Conservation (phyloP, 768 basidiomycete genomes). For the Boletus fagicola region DNA sequence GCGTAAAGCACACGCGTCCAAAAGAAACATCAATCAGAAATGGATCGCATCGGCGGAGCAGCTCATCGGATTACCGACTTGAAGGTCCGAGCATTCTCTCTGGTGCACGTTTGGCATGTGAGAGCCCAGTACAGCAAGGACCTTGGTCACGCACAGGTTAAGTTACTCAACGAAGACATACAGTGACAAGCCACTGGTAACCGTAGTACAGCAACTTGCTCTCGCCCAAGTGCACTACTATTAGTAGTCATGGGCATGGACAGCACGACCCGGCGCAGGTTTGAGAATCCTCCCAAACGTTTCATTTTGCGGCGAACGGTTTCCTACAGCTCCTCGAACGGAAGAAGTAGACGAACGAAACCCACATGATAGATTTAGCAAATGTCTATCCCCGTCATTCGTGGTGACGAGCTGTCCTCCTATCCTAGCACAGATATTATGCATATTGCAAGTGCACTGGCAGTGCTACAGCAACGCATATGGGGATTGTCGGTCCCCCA, state of each 20-base stretch:
- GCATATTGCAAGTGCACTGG: neutral
- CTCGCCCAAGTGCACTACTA: neutral
- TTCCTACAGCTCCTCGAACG: no score
- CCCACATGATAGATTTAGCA: neutral
- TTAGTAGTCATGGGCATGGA: no score
- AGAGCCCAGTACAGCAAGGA: neutral
- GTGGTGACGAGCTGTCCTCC: neutral
- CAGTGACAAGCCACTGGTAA: neutral
- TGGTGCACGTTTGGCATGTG: neutral
- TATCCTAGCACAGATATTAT: neutral
- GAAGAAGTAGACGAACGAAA: neutral
- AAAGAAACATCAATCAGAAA: constrained; percentile 9
- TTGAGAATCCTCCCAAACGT: no score
- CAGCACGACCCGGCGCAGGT: neutral
- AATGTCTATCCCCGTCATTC: neutral
- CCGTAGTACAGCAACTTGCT: neutral
- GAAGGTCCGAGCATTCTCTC: neutral
- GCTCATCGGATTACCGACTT: neutral
- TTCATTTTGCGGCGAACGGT: no score
- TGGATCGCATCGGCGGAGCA: neutral
- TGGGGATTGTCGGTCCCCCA: constrained; percentile 61
- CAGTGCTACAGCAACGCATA: constrained; percentile 31
- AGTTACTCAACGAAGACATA: neutral
- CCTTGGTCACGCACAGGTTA: neutral
- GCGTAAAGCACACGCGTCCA: neutral